Percentiles rank a stretch among this genome's conserved stretches.
phyloP scores from a whole-genome alignment of 305 asterid species.

The Rubia peregrina region DNA sequence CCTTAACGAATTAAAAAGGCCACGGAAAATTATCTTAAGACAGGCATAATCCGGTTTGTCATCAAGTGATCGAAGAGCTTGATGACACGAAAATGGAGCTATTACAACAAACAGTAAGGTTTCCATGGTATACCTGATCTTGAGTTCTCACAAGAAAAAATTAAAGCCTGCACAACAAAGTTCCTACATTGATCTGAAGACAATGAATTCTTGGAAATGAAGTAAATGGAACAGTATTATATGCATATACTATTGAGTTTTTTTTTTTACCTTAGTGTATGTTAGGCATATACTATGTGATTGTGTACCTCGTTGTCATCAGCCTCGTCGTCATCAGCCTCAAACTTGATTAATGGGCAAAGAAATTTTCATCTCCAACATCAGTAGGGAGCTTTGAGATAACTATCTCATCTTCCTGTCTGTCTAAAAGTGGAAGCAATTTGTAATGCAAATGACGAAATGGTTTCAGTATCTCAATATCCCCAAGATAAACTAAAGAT shows the following conservation, averaged over 20 bases:
- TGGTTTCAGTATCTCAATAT: background rate
- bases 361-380: constrained; percentile 81
- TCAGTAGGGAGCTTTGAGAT: constrained; percentile 76
- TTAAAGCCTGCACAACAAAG: constrained; percentile 11
- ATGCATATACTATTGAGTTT: no score
- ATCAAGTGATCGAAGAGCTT: no score
- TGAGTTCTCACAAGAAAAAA: constrained; percentile 4
- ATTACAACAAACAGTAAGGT: background rate
- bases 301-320: no score
- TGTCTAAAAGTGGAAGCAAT: constrained; percentile 88
- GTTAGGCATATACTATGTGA: no score
- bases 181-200: constrained; percentile 8
- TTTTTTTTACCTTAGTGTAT: no score
- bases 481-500: constrained; percentile 5
- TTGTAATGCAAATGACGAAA: constrained; percentile 22
- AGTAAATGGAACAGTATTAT: no score
- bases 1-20: no score
- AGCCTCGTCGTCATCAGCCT: no score
- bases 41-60: no score
- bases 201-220: constrained; percentile 29
- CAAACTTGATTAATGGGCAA: no score
- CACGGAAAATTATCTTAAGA: no score
- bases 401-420: constrained; percentile 73
- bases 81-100: no score
- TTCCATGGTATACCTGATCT: constrained; percentile 8